phyloP scores from a whole-genome alignment of 2,329 filamentous ascomycete species.

The Talaromyces verruculosus region DNA sequence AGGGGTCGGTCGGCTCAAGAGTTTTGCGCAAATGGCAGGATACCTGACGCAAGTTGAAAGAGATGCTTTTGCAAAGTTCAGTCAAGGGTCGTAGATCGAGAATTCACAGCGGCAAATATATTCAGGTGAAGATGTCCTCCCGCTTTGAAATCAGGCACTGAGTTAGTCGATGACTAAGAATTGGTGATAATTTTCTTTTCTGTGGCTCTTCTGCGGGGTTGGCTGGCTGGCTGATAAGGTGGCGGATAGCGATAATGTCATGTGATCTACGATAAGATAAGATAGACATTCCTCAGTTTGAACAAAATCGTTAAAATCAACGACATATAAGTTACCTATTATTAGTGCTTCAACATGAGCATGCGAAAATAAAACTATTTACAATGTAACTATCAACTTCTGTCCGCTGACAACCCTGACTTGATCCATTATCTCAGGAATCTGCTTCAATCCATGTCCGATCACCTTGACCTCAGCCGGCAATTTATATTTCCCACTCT shows the following conservation, averaged over 20 bases:
- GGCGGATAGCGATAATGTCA: conserved; percentile 11
- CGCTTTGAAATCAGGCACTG: conserved; percentile 28
- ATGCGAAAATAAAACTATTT: conserved; percentile 21
- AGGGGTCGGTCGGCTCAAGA: not conserved
- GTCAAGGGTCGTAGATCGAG: not conserved
- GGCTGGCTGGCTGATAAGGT: conserved; percentile 3
- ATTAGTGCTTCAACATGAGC: not conserved
- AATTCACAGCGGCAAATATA: not conserved
- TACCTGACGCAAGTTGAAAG: not conserved
- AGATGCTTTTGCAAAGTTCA: not conserved
- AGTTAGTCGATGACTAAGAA: conserved; percentile 14
- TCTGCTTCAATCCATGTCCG: conserved; percentile 28
- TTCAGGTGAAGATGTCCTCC: conserved; percentile 25
- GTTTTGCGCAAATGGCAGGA: not conserved
- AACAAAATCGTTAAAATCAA: not conserved
- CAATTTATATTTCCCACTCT: conserved; percentile 30
- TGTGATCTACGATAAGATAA: conserved; percentile 10
- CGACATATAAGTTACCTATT: not conserved
- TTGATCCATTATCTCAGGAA: conserved; percentile 27
- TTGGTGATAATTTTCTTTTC: conserved; percentile 23
- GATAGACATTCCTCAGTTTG: not conserved
- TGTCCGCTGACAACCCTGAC: conserved; percentile 34
- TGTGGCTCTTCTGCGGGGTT: conserved; percentile 30
- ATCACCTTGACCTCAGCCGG: conserved; percentile 32
- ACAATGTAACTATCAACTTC: conserved; percentile 36